Percentiles rank a stretch among this genome's conserved stretches.
These are phyloP conservation scores for Globisporangium okanoganense DNA, from an alignment of 352 stramenopile genomes.

Conservation along the genomic window DNA sequence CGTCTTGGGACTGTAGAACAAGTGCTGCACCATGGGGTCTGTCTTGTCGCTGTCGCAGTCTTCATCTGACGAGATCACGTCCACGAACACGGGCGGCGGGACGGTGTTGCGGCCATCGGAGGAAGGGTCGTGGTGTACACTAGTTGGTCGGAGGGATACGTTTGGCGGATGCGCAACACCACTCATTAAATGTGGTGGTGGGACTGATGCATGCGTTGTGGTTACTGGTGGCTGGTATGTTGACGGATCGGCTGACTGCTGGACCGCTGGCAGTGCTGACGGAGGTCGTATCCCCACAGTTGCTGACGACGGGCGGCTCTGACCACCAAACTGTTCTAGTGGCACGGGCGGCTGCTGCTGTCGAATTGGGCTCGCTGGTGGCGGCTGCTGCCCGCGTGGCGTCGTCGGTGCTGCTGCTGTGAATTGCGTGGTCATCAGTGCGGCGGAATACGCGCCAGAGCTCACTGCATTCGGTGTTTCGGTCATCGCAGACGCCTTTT, in stretches of 20 bases:
- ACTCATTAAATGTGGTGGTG: neutral
- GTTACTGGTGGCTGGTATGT: neutral
- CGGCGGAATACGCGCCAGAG: slow-evolving; percentile 51
- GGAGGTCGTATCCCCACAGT: neutral
- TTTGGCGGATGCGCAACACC: neutral
- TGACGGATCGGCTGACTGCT: neutral
- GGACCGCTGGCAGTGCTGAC: neutral
- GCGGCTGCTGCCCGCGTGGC: neutral
- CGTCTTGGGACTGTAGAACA: slow-evolving; percentile 80
- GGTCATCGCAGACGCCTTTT: slow-evolving; percentile 2
- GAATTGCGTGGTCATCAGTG: slow-evolving; percentile 45
- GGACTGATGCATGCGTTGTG: neutral
- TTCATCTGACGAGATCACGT: slow-evolving; percentile 55
- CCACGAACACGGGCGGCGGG: slow-evolving; percentile 43
- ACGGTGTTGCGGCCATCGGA: slow-evolving; percentile 3
- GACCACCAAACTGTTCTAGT: neutral
- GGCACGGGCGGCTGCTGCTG: neutral
- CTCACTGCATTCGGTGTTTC: neutral
- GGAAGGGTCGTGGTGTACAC: neutral
- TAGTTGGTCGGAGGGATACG: neutral
- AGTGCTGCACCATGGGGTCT: slow-evolving; percentile 66
- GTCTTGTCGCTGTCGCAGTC: slow-evolving; percentile 59
- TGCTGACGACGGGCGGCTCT: neutral
- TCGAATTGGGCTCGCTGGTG: slow-evolving; percentile 6
- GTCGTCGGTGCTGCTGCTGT: slow-evolving; percentile 13